Conservation (phyloP, 495 filamentous ascomycete species). For the Letharia lupina region DNA sequence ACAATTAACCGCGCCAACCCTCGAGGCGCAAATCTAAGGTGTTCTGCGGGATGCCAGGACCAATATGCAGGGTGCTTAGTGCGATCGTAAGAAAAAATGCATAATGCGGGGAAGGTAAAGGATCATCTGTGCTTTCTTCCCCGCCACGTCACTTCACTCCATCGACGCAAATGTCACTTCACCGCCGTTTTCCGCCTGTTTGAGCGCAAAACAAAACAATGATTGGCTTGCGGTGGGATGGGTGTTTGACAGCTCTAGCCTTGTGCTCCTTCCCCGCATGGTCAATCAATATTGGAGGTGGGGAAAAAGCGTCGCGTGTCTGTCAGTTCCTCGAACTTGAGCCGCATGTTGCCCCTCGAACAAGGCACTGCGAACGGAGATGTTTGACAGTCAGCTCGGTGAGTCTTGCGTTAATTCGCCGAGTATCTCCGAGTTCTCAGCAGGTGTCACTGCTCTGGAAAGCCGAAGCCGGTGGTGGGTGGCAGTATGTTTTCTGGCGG, state of each 20-base stretch:
- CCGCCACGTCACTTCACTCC: conserved; percentile 5
- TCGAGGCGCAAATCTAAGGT: background rate
- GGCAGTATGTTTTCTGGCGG: background rate
- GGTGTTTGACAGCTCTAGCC: background rate
- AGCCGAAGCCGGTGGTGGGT: background rate
- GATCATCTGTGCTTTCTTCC: background rate
- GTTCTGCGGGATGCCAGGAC: background rate
- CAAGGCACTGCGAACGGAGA: background rate
- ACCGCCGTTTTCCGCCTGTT: background rate
- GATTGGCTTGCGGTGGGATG: background rate
- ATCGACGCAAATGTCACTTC: background rate
- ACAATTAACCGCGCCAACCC: conserved; percentile 6
- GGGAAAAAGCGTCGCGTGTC: background rate
- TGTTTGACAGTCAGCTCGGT: background rate
- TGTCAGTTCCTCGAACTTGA: background rate
- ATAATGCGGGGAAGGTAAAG: conserved; percentile 7
- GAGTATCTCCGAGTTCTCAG: background rate
- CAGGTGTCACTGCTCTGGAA: background rate
- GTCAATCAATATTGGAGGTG: background rate
- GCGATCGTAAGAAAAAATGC: background rate
- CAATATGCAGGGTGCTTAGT: background rate
- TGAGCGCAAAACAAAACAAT: background rate
- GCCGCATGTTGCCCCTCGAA: background rate
- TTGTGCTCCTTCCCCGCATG: background rate
- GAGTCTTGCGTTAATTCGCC: background rate